Conservation (phyloP, 1,284 basidiomycete species). For the Cutaneotrichosporon sp. region DNA sequence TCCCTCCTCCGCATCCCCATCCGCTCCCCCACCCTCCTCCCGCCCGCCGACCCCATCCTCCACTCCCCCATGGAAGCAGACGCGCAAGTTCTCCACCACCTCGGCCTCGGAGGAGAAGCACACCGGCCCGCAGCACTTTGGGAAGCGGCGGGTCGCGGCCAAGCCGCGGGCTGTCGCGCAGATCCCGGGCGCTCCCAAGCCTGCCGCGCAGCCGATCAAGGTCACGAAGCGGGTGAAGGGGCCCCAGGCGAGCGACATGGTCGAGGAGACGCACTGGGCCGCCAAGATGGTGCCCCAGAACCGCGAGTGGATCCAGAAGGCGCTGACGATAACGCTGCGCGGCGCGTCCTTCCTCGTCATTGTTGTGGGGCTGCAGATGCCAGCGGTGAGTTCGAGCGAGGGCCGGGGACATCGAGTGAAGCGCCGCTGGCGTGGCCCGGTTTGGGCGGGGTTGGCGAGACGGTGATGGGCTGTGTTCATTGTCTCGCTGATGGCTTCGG, state of each 20-base stretch:
- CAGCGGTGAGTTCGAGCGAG: constrained; percentile 1
- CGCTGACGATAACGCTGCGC: background rate
- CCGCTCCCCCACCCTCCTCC: background rate
- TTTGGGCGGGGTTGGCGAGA: too few species aligned
- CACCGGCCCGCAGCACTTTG: background rate
- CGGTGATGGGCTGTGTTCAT: constrained; percentile 11
- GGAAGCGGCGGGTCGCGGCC: background rate
- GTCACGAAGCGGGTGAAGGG: background rate
- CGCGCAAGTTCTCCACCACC: background rate
- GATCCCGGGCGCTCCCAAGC: background rate
- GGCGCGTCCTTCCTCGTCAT: constrained; percentile 1
- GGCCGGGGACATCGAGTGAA: too few species aligned
- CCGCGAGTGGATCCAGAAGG: constrained; percentile 5
- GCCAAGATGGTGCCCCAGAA: constrained; percentile 3
- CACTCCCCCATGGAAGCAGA: background rate
- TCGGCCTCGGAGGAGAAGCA: background rate
- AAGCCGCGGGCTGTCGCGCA: background rate
- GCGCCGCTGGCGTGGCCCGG: too few species aligned
- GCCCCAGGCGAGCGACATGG: background rate
- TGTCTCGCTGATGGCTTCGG: too few species aligned
- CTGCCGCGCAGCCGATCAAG: background rate
- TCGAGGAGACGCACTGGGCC: background rate
- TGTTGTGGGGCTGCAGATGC: constrained; percentile 4
- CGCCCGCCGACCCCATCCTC: background rate
- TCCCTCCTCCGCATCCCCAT: background rate